Evolutionary conservation across 1,139 yeast genomes (phyloP).

Genomic region (Pichia sp.): DNA sequence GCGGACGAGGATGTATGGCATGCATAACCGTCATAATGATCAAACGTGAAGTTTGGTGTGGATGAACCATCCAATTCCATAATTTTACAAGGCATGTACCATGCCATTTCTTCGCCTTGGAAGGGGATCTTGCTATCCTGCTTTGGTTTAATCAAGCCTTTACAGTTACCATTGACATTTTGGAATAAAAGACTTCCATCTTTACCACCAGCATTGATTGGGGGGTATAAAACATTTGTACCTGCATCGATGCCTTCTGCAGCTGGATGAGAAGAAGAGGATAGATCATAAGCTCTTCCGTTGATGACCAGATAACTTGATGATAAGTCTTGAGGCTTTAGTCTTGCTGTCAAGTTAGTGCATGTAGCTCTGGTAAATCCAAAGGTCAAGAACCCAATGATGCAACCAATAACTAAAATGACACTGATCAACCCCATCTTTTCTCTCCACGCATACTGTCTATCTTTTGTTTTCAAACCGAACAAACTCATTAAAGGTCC

Average conservation of each 20-base stretch:
- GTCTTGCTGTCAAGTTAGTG: constrained; percentile 43
- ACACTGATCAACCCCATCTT: constrained; percentile 80
- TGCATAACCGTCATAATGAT: constrained; percentile 74
- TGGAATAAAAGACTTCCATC: constrained; percentile 90
- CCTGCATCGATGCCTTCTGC: constrained; percentile 72
- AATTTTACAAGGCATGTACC: constrained; percentile 93
- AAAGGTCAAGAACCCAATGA: constrained; percentile 82
- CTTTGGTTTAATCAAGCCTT: constrained; percentile 71
- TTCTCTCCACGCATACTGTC: constrained; percentile 97
- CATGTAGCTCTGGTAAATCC: constrained; percentile 91
- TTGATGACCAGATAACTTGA: constrained; percentile 67
- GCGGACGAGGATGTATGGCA: constrained; percentile 79
- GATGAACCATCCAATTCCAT: constrained; percentile 68
- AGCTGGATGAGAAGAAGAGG: constrained; percentile 70
- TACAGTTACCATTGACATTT: constrained; percentile 92
- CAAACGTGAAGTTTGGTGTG: constrained; percentile 54
- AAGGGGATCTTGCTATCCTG: constrained; percentile 67
- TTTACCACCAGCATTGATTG: constrained; percentile 80
- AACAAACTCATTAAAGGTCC: constrained; percentile 62
- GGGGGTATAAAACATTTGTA: constrained; percentile 74
- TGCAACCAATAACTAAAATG: constrained; percentile 67
- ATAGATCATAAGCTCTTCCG: constrained; percentile 75
- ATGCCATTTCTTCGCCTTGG: constrained; percentile 66
- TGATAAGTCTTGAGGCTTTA: constrained; percentile 55
- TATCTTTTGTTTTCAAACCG: constrained; percentile 73